Conservation (phyloP, 2,329 filamentous ascomycete genomes). For the Ophiostoma novo-ulmi region DNA sequence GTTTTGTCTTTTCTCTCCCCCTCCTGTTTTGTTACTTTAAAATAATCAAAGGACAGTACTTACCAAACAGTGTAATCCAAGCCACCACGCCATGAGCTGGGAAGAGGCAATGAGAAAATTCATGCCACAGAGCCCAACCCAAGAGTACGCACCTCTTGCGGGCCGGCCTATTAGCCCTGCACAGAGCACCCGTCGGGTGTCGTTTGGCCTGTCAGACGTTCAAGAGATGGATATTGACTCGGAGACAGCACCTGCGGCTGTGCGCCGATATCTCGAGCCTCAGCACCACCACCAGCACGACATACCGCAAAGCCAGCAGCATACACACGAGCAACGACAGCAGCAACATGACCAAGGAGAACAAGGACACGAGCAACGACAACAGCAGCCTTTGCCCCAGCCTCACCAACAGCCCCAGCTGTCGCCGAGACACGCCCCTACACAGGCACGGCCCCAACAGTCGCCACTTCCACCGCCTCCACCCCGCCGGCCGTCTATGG, state of each 20-base stretch:
- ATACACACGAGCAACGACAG: conserved; percentile 1
- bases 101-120: conserved; percentile 54
- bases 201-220: conserved; percentile 40
- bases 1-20: background rate
- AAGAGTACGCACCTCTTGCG: conserved; percentile 42
- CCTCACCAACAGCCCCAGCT: conserved; percentile 14
- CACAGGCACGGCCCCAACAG: conserved; percentile 8
- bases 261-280: conserved; percentile 24
- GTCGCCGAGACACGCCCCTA: background rate
- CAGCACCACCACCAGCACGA: conserved; percentile 16
- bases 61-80: conserved; percentile 50
- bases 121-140: conserved; percentile 49
- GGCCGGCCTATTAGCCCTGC: conserved; percentile 42
- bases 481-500: conserved; percentile 35
- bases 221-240: conserved; percentile 54
- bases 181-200: conserved; percentile 34
- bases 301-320: conserved; percentile 2
- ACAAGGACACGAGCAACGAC: conserved; percentile 15
- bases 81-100: conserved; percentile 58
- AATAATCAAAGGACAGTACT: conserved; percentile 1
- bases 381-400: conserved; percentile 3
- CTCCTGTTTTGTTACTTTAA: background rate
- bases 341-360: conserved; percentile 18
- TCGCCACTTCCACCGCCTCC: conserved; percentile 29
- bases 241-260: conserved; percentile 30